These are phyloP conservation scores for Dioscorea alata DNA, from an alignment of 106 monocot genomes.

Conservation along the genomic window DNA sequence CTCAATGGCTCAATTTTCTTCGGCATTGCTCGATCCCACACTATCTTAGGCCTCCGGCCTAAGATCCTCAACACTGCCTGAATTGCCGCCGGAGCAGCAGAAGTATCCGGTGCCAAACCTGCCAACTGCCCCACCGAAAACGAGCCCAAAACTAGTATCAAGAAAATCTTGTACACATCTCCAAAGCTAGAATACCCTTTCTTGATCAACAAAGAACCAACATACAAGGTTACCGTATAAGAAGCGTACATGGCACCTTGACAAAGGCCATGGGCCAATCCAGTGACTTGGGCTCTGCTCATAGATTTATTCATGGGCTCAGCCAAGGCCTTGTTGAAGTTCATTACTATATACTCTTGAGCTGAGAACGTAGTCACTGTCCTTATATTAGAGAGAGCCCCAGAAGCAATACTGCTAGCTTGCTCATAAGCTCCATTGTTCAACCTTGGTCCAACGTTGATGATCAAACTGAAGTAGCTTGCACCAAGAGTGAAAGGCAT, in stretches of 20 bases:
- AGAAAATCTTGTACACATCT: conserved; percentile 83
- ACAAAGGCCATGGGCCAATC: conserved; percentile 75
- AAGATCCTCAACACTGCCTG: conserved; percentile 57
- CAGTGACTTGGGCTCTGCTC: conserved; percentile 64
- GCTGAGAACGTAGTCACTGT: conserved; percentile 91
- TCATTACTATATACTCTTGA: conserved; percentile 63
- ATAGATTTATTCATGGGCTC: conserved; percentile 57
- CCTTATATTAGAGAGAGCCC: conserved; percentile 84
- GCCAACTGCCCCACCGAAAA: conserved; percentile 78
- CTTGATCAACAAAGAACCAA: conserved; percentile 77
- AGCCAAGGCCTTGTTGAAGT: conserved; percentile 55
- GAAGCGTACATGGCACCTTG: conserved; percentile 87
- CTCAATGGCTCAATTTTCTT: conserved; percentile 29
- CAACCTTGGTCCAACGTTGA: conserved; percentile 21
- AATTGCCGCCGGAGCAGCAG: conserved; percentile 59
- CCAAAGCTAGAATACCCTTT: conserved; percentile 74
- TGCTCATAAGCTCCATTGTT: conserved; percentile 61
- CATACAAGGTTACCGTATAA: conserved; percentile 74
- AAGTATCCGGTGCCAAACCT: conserved; percentile 54
- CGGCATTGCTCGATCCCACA: conserved; percentile 15
- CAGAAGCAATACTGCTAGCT: conserved; percentile 89
- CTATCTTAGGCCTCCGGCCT: conserved; percentile 49
- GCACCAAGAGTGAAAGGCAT: conserved; percentile 80
- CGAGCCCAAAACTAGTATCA: conserved; percentile 89
- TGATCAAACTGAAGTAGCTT: conserved; percentile 45